Percentiles rank a stretch among this genome's conserved stretches.
Conservation (phyloP, 805 yeast genomes). For the Candida saitoana region DNA sequence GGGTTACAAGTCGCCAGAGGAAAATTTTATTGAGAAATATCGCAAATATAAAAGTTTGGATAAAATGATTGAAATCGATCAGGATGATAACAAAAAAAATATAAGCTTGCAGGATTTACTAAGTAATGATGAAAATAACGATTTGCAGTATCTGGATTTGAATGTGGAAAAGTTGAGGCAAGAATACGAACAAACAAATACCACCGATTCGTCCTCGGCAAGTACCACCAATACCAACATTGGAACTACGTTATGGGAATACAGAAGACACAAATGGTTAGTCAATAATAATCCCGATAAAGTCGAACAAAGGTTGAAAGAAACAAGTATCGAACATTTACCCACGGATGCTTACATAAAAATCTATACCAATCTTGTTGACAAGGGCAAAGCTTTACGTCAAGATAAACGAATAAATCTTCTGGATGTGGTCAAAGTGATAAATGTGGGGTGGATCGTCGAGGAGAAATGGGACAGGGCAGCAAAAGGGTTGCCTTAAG, state of each 20-base stretch:
- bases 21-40: slow-evolving; percentile 29
- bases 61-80: slow-evolving; percentile 23
- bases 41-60: slow-evolving; percentile 30
- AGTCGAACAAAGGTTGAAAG: slow-evolving; percentile 9
- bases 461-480: slow-evolving; percentile 69
- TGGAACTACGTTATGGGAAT: slow-evolving; percentile 67
- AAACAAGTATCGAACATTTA: slow-evolving; percentile 26
- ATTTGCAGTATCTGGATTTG: slow-evolving; percentile 18
- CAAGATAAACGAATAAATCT: slow-evolving; percentile 61
- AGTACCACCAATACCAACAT: slow-evolving; percentile 16
- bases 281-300: slow-evolving; percentile 22
- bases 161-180: slow-evolving; percentile 25
- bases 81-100: slow-evolving; percentile 6
- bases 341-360: slow-evolving; percentile 51
- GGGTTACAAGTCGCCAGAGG: slow-evolving; percentile 26
- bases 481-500: slow-evolving; percentile 33
- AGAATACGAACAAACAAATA: slow-evolving; percentile 23
- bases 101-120: slow-evolving; percentile 10
- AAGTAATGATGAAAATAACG: slow-evolving; percentile 6
- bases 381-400: slow-evolving; percentile 63
- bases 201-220: slow-evolving; percentile 3
- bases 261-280: slow-evolving; percentile 67
- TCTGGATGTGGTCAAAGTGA: slow-evolving; percentile 63
- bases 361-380: slow-evolving; percentile 66
- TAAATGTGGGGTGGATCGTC: slow-evolving; percentile 82